phyloP scores from a whole-genome alignment of 2,329 filamentous ascomycete species.

The Microdochium bolleyi region DNA sequence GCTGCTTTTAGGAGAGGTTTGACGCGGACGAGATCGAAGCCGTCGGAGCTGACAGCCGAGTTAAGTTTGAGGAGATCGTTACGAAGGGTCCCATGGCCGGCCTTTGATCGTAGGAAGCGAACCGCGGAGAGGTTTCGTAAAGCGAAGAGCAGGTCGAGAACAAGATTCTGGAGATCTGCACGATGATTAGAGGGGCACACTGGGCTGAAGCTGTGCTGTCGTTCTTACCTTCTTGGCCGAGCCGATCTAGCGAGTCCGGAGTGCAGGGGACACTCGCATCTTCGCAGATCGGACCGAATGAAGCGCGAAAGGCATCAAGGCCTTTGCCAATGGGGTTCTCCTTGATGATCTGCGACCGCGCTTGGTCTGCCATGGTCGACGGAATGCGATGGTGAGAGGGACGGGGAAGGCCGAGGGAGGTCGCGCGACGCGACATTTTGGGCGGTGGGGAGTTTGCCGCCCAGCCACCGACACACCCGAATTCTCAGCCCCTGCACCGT shows the following conservation, averaged over 20 bases:
- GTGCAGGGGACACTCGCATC: constrained; percentile 7
- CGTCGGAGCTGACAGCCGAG: constrained; percentile 7
- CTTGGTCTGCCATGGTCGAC: constrained; percentile 10
- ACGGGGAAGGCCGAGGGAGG: no score
- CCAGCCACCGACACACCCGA: no score
- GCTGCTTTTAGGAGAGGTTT: constrained; percentile 22
- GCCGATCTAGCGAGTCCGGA: constrained; percentile 11
- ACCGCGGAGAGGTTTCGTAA: constrained; percentile 11
- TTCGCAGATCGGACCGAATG: constrained; percentile 14
- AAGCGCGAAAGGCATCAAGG: constrained; percentile 15
- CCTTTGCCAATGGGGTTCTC: constrained; percentile 18
- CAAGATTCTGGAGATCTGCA: constrained; percentile 16
- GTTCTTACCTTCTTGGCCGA: constrained; percentile 12
- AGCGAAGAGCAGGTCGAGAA: constrained; percentile 12
- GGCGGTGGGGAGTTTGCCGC: no score
- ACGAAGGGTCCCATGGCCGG: constrained; percentile 1
- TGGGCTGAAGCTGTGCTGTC: background rate
- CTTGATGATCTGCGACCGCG: constrained; percentile 15
- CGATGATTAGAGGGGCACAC: constrained; percentile 7
- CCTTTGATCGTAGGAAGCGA: constrained; percentile 10
- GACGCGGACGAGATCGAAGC: constrained; percentile 13
- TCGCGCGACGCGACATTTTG: no score
- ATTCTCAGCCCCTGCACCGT: no score
- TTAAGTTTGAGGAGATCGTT: constrained; percentile 13
- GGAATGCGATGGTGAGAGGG: background rate